Evolutionary conservation across 2,329 filamentous ascomycete genomes (phyloP).

Genomic region (Diplodia sapinea): DNA sequence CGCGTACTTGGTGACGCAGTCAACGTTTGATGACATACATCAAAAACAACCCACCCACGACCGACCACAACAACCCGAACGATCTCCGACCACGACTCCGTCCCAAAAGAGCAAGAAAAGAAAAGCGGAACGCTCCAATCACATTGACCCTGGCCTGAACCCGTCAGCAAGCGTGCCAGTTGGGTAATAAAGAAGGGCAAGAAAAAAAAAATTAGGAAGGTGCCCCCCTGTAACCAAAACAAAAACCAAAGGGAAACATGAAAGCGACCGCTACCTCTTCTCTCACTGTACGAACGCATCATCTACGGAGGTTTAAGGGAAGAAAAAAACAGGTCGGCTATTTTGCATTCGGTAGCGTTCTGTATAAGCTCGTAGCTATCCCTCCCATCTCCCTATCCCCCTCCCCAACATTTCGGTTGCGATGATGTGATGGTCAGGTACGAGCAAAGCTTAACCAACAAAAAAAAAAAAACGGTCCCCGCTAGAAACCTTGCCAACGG

Average conservation of each 20-base stretch:
- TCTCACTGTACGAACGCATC: background rate
- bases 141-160: background rate
- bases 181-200: background rate
- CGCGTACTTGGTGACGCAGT: too few relatives aligned
- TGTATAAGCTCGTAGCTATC: too few relatives aligned
- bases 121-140: background rate
- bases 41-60: background rate
- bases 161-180: background rate
- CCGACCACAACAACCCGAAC: background rate
- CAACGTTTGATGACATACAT: background rate
- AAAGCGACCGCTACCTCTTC: too few relatives aligned
- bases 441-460: background rate
- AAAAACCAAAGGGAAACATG: too few relatives aligned
- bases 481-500: background rate
- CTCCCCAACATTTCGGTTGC: background rate
- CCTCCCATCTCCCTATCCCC: background rate
- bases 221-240: background rate
- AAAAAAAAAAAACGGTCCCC: background rate
- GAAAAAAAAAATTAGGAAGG: background rate
- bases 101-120: background rate
- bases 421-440: background rate
- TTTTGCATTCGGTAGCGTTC: background rate
- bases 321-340: background rate
- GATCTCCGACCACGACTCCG: background rate
- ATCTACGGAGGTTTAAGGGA: background rate